Base-by-base conservation (phyloP, 2,329 filamentous ascomycete species). In the Aspergillus pseudoglaucus region DNA sequence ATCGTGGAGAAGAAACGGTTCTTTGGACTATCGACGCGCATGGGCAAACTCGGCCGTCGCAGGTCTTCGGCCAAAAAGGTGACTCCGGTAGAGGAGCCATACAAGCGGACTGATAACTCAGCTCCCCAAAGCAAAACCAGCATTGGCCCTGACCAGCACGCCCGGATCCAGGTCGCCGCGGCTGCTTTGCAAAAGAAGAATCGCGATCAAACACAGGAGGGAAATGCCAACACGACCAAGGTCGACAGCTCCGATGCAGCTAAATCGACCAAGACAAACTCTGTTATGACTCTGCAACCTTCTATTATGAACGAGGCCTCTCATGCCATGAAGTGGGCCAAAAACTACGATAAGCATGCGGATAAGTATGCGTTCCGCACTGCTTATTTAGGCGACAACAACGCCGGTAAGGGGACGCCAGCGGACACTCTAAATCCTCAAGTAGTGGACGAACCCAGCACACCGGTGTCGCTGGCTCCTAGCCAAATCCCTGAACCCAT, bases 301-400 rank as follows among this genome's bases (percentile, higher is more conserved):
- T 80, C 83, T 46, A 85, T 97, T 52, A 77, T 90, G 60, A 89
- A 78, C 46, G 93, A 95, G 65, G 91, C 90, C 15, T 93, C 87
- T 7, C 87, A 90, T 20, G 93, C 93, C 1, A 85, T 98, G 84
- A 95, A 95, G 68, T 98, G 93, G 93, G 89, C 91, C 27, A 91
- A 79, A 67, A 90, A 90, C 60, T 97, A 96, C 64, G 93, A 97
- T 70, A 39, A 93, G 70, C 84, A 93, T 60, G 77, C 85, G 25
- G 25, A 30, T 30, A 94, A 93, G 70, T 84, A 93, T 60, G 77
- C 85, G 6, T 85, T 95, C 53, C 84, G 90, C 46, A 83, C 88
- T 54, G 83, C 88, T n/a, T 97, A 97, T 67, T 76, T 97, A 45
- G 81, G 82, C 41, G 84, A 94, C 62, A 74, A 72, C 42, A 81